A percentile compares a stretch with the other conserved stretches of the same genome.
These are phyloP conservation scores for Podila epicladia DNA, from an alignment of 192 early-diverging fungal genomes.

Conservation along the genomic window DNA sequence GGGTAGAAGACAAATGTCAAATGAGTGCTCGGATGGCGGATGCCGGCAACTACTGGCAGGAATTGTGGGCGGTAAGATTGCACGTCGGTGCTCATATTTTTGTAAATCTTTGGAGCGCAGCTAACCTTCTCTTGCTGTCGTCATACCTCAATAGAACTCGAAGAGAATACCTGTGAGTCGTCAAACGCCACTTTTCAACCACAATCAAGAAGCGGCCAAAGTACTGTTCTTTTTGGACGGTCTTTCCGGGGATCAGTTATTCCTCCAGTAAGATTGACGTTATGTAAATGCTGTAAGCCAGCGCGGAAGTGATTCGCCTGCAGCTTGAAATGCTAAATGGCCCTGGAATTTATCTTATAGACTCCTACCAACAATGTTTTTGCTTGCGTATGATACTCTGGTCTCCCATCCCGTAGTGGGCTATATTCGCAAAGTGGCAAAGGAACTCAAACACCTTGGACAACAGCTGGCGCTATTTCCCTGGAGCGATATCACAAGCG, in stretches of 20 bases:
- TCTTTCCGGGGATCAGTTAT: slow-evolving; percentile 7
- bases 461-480: slow-evolving; percentile 47
- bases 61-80: slow-evolving; percentile 76
- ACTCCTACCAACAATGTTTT: slow-evolving; percentile 75
- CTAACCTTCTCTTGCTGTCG: not conserved
- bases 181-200: slow-evolving; percentile 86
- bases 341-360: slow-evolving; percentile 18
- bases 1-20: slow-evolving; percentile 51
- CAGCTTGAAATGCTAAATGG: not conserved
- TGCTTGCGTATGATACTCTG: slow-evolving; percentile 82
- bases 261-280: slow-evolving; percentile 40
- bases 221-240: slow-evolving; percentile 63
- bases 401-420: slow-evolving; percentile 63
- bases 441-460: slow-evolving; percentile 44
- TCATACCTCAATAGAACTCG: slow-evolving; percentile 49
- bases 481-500: slow-evolving; percentile 56
- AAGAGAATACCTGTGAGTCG: slow-evolving; percentile 65
- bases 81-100: not conserved
- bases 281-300: not conserved
- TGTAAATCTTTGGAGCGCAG: not conserved
- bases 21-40: slow-evolving; percentile 84
- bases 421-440: slow-evolving; percentile 54
- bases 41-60: slow-evolving; percentile 85
- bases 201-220: slow-evolving; percentile 74
- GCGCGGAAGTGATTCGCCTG: not conserved